A percentile compares a stretch with the other conserved stretches of the same genome.
phyloP scores from a whole-genome alignment of 2,329 filamentous ascomycete genomes.

The Ilyonectria destructans region DNA sequence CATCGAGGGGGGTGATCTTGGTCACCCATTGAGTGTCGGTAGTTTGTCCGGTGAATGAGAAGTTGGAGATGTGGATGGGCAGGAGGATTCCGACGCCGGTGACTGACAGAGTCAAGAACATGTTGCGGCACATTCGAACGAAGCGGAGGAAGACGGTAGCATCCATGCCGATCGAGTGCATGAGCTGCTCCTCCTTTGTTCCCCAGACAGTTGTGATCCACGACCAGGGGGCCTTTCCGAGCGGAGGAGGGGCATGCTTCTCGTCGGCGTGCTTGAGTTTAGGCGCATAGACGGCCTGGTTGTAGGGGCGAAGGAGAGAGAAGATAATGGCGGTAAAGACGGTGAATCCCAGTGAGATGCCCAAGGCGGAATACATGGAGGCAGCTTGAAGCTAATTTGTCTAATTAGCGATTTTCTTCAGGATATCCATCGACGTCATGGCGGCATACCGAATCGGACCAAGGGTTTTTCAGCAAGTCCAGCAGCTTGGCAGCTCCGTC shows the following conservation, averaged over 20 bases:
- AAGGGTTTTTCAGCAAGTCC: conserved; percentile 67
- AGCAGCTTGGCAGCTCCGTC: conserved; percentile 62
- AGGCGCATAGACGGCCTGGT: conserved; percentile 93
- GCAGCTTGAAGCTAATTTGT: conserved; percentile 48
- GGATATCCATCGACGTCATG: neutral
- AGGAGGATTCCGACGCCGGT: conserved; percentile 85
- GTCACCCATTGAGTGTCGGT: conserved; percentile 64
- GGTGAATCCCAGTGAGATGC: conserved; percentile 84
- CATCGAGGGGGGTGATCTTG: conserved; percentile 73
- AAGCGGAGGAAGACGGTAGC: conserved; percentile 93
- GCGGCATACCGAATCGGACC: conserved; percentile 61
- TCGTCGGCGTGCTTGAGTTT: conserved; percentile 94
- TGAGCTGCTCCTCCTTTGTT: conserved; percentile 83
- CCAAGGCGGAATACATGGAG: conserved; percentile 85
- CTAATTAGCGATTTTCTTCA: conserved; percentile 29
- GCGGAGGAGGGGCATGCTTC: conserved; percentile 87
- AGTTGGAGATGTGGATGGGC: conserved; percentile 79
- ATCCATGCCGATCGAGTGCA: conserved; percentile 91
- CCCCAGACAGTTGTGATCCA: conserved; percentile 87
- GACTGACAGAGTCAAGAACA: conserved; percentile 82
- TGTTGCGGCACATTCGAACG: conserved; percentile 91
- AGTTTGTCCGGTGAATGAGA: conserved; percentile 39
- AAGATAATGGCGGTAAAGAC: conserved; percentile 83
- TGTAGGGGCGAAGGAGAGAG: conserved; percentile 91
- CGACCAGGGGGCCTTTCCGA: conserved; percentile 89